These are phyloP conservation scores for Kodamaea hsintzibuensis DNA, from an alignment of 805 yeast genomes.

Conservation along the genomic window DNA sequence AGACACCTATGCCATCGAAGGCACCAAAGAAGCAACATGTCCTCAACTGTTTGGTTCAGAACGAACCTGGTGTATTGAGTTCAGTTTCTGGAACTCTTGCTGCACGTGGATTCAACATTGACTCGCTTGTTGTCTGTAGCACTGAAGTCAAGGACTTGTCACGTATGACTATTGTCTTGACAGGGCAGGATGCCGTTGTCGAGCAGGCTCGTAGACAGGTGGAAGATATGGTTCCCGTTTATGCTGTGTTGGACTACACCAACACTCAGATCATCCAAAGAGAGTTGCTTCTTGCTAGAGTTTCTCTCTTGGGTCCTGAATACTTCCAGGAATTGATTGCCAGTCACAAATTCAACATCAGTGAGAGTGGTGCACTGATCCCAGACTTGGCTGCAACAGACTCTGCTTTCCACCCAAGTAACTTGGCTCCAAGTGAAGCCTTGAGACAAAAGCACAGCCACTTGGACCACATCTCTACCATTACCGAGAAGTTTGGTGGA, in stretches of 20 bases:
- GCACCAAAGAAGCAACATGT: slow-evolving; percentile 82
- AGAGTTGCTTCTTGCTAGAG: slow-evolving; percentile 88
- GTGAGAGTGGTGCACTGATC: slow-evolving; percentile 39
- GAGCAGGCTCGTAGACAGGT: slow-evolving; percentile 98
- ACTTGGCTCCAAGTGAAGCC: slow-evolving; percentile 87
- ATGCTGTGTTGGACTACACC: slow-evolving; percentile 94
- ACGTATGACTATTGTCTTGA: slow-evolving; percentile 93
- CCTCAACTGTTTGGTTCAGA: slow-evolving; percentile 94
- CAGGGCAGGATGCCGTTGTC: slow-evolving; percentile 93
- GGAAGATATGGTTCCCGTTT: slow-evolving; percentile 96
- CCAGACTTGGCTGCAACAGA: slow-evolving; percentile 47
- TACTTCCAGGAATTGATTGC: slow-evolving; percentile 93
- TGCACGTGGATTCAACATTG: slow-evolving; percentile 97
- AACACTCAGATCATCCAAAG: slow-evolving; percentile 87
- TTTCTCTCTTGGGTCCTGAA: slow-evolving; percentile 95
- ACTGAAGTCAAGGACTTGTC: slow-evolving; percentile 95
- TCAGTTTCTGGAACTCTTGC: slow-evolving; percentile 94
- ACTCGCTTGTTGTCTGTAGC: slow-evolving; percentile 93
- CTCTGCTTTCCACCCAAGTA: slow-evolving; percentile 77
- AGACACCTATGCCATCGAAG: slow-evolving; percentile 69
- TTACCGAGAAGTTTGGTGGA: slow-evolving; percentile 89
- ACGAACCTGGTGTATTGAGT: slow-evolving; percentile 97
- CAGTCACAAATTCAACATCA: slow-evolving; percentile 60
- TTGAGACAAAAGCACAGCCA: slow-evolving; percentile 92
- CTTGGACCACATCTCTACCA: slow-evolving; percentile 76